phyloP scores from a whole-genome alignment of 257 asterid species.

The Penstemon davidsonii region DNA sequence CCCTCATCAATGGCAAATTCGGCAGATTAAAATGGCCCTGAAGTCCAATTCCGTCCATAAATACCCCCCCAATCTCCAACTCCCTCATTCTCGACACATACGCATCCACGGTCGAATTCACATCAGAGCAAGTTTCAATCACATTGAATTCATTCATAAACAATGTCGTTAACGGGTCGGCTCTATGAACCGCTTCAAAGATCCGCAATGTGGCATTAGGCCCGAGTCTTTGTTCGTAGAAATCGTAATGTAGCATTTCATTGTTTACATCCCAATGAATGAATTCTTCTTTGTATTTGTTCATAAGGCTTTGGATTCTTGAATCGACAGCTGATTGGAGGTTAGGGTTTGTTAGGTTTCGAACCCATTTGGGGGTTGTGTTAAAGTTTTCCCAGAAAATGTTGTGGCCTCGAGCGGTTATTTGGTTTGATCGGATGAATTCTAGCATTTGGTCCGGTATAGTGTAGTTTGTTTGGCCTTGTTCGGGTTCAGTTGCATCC shows the following conservation, averaged over 20 bases:
- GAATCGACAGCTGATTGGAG: constrained; percentile 38
- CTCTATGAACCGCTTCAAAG: constrained; percentile 34
- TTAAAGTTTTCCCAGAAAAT: constrained; percentile 47
- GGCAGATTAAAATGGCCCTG: constrained; percentile 54
- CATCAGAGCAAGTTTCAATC: constrained; percentile 47
- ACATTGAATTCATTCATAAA: constrained; percentile 54
- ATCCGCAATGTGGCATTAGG: constrained; percentile 42
- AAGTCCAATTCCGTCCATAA: constrained; percentile 49
- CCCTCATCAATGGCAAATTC: constrained; percentile 52
- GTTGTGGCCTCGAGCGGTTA: constrained; percentile 43
- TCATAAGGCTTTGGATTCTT: constrained; percentile 40
- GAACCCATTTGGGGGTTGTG: constrained; percentile 43
- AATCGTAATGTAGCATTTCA: constrained; percentile 41
- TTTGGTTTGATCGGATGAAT: constrained; percentile 39
- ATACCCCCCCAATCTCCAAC: constrained; percentile 36
- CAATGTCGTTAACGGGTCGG: constrained; percentile 48
- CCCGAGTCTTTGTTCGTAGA: constrained; percentile 44
- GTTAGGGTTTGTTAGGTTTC: constrained; percentile 29
- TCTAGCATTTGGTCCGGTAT: constrained; percentile 43
- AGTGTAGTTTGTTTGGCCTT: constrained; percentile 37
- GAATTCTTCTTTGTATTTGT: constrained; percentile 41
- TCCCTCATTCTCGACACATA: constrained; percentile 40
- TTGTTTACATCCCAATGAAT: constrained; percentile 53
- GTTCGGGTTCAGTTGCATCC: constrained; percentile 42
- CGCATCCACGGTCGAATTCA: constrained; percentile 46